Evolutionary conservation across 768 basidiomycete genomes (phyloP).

Genomic region (Saitozyma sp.): DNA sequence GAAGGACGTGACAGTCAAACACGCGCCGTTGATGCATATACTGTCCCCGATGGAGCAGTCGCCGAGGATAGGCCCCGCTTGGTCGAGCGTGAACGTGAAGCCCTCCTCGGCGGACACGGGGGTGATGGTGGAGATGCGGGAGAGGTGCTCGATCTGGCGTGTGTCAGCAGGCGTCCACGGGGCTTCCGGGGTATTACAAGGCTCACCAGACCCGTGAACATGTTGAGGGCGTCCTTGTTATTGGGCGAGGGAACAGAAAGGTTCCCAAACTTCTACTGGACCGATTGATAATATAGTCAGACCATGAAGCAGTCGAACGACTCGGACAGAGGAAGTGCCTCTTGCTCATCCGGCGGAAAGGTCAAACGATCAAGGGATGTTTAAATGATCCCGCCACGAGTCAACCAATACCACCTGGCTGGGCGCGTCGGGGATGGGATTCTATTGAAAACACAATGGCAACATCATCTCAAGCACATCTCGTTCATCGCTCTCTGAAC

Average conservation of each 20-base stretch:
- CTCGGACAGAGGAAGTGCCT: too few relatives aligned
- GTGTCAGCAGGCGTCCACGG: too few relatives aligned
- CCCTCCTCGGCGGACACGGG: conserved; percentile 58
- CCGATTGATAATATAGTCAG: background rate
- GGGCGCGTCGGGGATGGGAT: too few relatives aligned
- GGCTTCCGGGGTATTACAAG: too few relatives aligned
- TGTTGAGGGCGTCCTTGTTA: background rate
- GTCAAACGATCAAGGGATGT: too few relatives aligned
- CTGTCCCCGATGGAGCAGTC: conserved; percentile 95
- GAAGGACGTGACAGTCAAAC: conserved; percentile 88
- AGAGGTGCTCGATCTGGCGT: conserved; percentile 81
- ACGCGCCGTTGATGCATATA: conserved; percentile 63
- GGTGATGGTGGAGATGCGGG: conserved; percentile 65
- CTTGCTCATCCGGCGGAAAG: too few relatives aligned
- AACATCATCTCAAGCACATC: too few relatives aligned
- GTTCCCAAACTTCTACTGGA: background rate
- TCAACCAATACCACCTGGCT: too few relatives aligned
- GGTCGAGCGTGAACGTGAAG: conserved; percentile 74
- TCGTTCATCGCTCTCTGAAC: too few relatives aligned
- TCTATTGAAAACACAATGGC: too few relatives aligned
- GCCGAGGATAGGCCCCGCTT: conserved; percentile 69
- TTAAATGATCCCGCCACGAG: too few relatives aligned
- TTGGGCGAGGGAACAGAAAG: background rate
- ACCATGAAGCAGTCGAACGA: background rate
- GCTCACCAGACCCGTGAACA: conserved; percentile 28